Base-by-base conservation (phyloP, 2,329 filamentous ascomycete species). In the Botryotinia calthae region DNA sequence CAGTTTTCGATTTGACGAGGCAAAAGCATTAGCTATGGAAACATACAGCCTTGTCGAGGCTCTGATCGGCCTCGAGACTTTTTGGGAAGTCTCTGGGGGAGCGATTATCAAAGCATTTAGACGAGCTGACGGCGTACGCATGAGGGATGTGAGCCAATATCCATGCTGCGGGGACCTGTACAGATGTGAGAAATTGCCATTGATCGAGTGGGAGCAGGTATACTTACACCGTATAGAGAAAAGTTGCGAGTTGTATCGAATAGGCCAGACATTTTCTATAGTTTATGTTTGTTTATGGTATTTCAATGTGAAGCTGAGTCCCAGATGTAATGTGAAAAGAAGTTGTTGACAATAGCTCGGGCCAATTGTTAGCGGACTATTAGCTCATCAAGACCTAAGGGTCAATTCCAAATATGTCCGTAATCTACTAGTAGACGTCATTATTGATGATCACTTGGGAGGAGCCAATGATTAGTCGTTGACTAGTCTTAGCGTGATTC, bases 141-240 rank as follows among this genome's bases (percentile, higher is more conserved):
- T 71, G 61, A 31, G 46, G 37, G 2, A 22, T 1, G 20, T 54
- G 22, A 9, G 59, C 40, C 4, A 71, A 9, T 44, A 58, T 8
- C 59, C 70, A 71, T 42, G 70, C 70, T 44, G 28, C 61, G 2
- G 70, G 70, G 9, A 71, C 44, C 61, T 71, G 54, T 8, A 16
- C 18, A n/a, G 9, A 31, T 66, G 16, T 64, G 28, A 34, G 46
- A 44, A 66, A 22, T 46, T 28, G 18, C 16, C 22, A 34, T 58
- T 14, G 22, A 12, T n/a, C 6, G 22, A 42, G 9, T 31, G 7
- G 7, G 20, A 34, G 12, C 4, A 62, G 40, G 8, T 7, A 59
- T 34, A n/a, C 70, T 66, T 71, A 71, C 70, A 40, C 34, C 5
- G 34, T 46, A 71, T 25, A 71, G 28, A 22, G 70, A 71, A 12